A percentile compares a stretch with the other conserved stretches of the same genome.
Evolutionary conservation across 345 rosid genomes (phyloP).

Genomic region (thale cress (Arabidopsis thaliana)): DNA sequence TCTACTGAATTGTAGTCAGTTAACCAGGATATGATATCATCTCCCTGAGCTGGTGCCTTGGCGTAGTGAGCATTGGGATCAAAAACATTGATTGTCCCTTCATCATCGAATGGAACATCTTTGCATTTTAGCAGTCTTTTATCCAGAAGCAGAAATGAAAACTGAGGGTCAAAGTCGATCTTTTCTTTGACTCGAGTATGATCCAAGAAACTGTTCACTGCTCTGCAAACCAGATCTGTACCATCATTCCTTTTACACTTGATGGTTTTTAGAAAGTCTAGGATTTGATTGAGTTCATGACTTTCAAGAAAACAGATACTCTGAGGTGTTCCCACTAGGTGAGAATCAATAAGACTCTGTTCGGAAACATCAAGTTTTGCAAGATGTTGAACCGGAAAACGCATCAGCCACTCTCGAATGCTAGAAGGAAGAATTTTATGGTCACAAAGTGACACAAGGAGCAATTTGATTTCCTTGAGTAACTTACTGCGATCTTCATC

Average conservation of each 20-base stretch:
- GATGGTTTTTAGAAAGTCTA: background rate
- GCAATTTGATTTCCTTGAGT: conserved; percentile 24
- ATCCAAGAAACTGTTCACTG: background rate
- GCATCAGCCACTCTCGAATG: conserved; percentile 31
- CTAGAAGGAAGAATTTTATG: conserved; percentile 19
- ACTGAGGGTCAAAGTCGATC: conserved; percentile 25
- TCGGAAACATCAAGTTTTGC: conserved; percentile 19
- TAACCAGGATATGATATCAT: conserved; percentile 40
- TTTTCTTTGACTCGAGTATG: conserved; percentile 25
- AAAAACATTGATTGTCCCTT: conserved; percentile 14
- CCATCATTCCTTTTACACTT: conserved; percentile 36
- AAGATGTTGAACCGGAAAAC: conserved; percentile 6
- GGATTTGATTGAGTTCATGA: conserved; percentile 31
- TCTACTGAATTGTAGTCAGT: conserved; percentile 22
- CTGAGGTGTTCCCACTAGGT: conserved; percentile 28
- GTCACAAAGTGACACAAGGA: conserved; percentile 9
- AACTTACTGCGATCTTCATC: conserved; percentile 27
- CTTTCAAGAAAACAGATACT: conserved; percentile 35
- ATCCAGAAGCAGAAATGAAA: conserved; percentile 38
- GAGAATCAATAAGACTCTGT: background rate
- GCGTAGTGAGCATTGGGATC: conserved; percentile 25
- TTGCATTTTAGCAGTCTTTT: conserved; percentile 20
- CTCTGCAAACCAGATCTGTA: conserved; percentile 19
- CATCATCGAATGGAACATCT: conserved; percentile 19
- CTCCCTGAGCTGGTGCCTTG: conserved; percentile 25